phyloP scores from a whole-genome alignment of 306 rosid species.

The Canavalia gladiata region DNA sequence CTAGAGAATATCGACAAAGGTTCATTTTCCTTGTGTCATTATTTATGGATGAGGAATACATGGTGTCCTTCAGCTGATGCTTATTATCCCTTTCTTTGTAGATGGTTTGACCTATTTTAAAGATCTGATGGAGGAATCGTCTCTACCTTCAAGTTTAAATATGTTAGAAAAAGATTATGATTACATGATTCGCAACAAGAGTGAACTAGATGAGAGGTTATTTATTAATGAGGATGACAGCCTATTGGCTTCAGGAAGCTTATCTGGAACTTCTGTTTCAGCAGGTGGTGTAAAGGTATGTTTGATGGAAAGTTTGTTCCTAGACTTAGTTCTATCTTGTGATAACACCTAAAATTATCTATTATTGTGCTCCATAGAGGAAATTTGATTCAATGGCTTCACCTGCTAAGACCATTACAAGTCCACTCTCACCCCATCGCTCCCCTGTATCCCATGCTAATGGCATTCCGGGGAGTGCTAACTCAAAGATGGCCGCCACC shows the following conservation, averaged over 20 bases:
- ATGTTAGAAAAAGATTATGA: conserved; percentile 84
- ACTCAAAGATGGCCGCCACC: conserved; percentile 79
- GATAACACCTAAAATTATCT: conserved; percentile 37
- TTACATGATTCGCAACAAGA: conserved; percentile 67
- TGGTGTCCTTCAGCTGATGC: conserved; percentile 26
- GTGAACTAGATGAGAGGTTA: conserved; percentile 91
- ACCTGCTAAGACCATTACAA: conserved; percentile 77
- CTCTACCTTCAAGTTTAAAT: conserved; percentile 67
- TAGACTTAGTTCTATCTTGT: neutral
- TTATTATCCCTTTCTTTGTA: conserved; percentile 50
- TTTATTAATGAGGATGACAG: conserved; percentile 88
- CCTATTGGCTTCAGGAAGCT: conserved; percentile 84
- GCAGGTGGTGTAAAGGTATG: conserved; percentile 83
- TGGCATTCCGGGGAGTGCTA: conserved; percentile 61
- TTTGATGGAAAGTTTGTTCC: conserved; percentile 20
- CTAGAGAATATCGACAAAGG: conserved; percentile 82
- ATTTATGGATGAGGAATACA: conserved; percentile 16
- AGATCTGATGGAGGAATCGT: conserved; percentile 78
- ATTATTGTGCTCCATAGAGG: conserved; percentile 64
- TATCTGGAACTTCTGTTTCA: conserved; percentile 72
- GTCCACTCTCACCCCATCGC: conserved; percentile 89
- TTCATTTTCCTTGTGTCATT: conserved; percentile 39
- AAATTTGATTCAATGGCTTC: conserved; percentile 80
- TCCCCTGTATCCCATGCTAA: conserved; percentile 81
- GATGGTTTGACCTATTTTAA: conserved; percentile 90